phyloP scores from a whole-genome alignment of 2,329 filamentous ascomycete genomes.

The Phoma sp. region DNA sequence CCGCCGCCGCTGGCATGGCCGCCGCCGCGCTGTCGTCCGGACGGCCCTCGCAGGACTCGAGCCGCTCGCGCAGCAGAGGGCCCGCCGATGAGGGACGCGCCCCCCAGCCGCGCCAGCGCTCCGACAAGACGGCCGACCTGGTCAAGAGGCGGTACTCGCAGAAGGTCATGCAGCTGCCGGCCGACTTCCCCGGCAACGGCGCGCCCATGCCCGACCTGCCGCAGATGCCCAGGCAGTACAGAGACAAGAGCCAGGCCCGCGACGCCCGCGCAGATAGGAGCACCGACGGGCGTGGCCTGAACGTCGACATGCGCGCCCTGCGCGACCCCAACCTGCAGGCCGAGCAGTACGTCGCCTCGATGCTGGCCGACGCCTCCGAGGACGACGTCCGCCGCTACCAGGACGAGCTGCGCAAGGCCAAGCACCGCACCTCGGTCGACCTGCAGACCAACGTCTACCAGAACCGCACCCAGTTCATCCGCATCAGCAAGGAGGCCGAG shows the following conservation, averaged over 20 bases:
- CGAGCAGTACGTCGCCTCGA: conserved; percentile 77
- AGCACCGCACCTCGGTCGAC: conserved; percentile 79
- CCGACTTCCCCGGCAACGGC: conserved; percentile 70
- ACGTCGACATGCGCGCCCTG: conserved; percentile 78
- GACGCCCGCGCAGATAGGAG: conserved; percentile 59
- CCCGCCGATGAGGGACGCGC: conserved; percentile 20
- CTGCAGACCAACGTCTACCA: conserved; percentile 96
- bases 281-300: conserved; percentile 63
- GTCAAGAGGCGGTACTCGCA: conserved; percentile 96
- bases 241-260: conserved; percentile 55
- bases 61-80: conserved; percentile 41
- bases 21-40: conserved; percentile 43
- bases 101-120: conserved; percentile 53
- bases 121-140: conserved; percentile 73
- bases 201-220: conserved; percentile 71
- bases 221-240: conserved; percentile 66
- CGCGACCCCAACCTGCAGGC: conserved; percentile 79
- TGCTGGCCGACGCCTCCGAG: conserved; percentile 85
- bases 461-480: conserved; percentile 97
- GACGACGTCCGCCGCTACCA: conserved; percentile 87
- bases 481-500: conserved; percentile 98
- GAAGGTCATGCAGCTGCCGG: conserved; percentile 80
- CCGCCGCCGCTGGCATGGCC: conserved; percentile 35
- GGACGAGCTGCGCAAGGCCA: conserved; percentile 75
- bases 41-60: conserved; percentile 48